These are phyloP conservation scores for Talaromyces verruculosus DNA, from an alignment of 2,329 filamentous ascomycete genomes.

Conservation along the genomic window DNA sequence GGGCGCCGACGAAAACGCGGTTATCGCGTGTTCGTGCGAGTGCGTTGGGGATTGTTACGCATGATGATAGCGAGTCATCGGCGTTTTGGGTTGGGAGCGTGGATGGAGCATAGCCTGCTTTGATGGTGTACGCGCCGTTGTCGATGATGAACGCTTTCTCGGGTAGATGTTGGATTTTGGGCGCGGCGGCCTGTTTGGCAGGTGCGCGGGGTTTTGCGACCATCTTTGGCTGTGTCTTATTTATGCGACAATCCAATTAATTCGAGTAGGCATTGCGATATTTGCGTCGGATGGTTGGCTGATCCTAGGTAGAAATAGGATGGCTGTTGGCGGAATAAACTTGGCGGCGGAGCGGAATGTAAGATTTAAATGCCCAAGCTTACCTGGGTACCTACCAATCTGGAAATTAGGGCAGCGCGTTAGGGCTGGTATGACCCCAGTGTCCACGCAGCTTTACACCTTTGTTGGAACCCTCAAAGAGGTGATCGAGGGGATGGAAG, in stretches of 20 bases:
- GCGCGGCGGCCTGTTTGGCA: slow-evolving; percentile 54
- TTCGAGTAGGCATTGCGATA: slow-evolving; percentile 26
- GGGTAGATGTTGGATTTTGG: slow-evolving; percentile 54
- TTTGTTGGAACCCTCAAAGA: too few species aligned
- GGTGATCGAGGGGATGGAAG: too few species aligned
- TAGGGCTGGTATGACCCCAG: slow-evolving; percentile 23
- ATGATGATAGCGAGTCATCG: slow-evolving; percentile 48
- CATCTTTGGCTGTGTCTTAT: not conserved
- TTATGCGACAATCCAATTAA: slow-evolving; percentile 1
- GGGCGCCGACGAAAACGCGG: slow-evolving; percentile 75
- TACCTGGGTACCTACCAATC: not conserved
- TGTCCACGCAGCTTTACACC: too few species aligned
- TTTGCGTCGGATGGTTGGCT: not conserved
- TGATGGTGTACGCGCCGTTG: slow-evolving; percentile 88
- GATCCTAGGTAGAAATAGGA: not conserved
- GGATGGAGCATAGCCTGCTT: slow-evolving; percentile 72
- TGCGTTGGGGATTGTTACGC: slow-evolving; percentile 79
- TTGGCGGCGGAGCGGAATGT: not conserved
- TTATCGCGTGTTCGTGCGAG: slow-evolving; percentile 79
- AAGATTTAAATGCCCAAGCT: slow-evolving; percentile 13
- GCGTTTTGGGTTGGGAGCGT: slow-evolving; percentile 31
- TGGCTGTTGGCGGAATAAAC: not conserved
- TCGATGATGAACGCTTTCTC: slow-evolving; percentile 79
- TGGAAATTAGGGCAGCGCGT: slow-evolving; percentile 29
- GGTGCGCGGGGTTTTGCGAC: slow-evolving; percentile 36